phyloP scores from a whole-genome alignment of 371 early-diverging fungal genomes.

The Syncephalastrum monosporum region DNA sequence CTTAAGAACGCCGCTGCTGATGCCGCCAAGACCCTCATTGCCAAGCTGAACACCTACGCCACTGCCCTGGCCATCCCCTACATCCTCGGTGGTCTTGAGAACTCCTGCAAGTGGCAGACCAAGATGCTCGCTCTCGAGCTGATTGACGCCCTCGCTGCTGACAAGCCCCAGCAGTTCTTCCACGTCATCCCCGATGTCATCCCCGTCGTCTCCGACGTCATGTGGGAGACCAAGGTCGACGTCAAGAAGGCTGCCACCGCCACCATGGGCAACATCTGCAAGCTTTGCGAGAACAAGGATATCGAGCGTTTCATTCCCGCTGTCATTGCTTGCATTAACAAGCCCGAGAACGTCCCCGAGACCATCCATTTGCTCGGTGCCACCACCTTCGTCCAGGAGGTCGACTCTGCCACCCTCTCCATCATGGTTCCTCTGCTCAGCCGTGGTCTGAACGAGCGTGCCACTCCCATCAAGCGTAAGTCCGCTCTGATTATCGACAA shows the following conservation, averaged over 20 bases:
- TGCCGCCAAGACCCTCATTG: conserved; percentile 55
- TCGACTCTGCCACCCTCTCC: conserved; percentile 77
- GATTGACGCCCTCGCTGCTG: conserved; percentile 49
- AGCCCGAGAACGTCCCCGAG: conserved; percentile 64
- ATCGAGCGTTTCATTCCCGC: conserved; percentile 60
- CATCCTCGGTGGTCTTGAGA: conserved; percentile 56
- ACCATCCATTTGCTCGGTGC: conserved; percentile 66
- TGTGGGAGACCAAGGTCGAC: conserved; percentile 76
- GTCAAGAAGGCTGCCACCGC: conserved; percentile 50
- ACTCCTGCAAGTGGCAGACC: conserved; percentile 79
- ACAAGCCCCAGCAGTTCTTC: conserved; percentile 62
- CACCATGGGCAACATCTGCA: conserved; percentile 52
- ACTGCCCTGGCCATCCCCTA: conserved; percentile 54
- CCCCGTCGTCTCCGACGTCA: conserved; percentile 70
- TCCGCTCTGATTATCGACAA: conserved; percentile 84
- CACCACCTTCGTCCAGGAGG: conserved; percentile 75
- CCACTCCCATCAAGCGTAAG: conserved; percentile 72
- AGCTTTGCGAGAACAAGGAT: conserved; percentile 53
- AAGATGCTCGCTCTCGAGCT: conserved; percentile 62
- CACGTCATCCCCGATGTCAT: conserved; percentile 63
- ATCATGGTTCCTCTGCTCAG: conserved; percentile 76
- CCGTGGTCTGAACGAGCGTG: conserved; percentile 72
- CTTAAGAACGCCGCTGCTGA: conserved; percentile 60
- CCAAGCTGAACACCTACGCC: conserved; percentile 55
- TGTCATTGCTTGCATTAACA: conserved; percentile 61